Evolutionary conservation across 2,329 filamentous ascomycete species (phyloP).

Genomic region (Rasamsonia emersonii): DNA sequence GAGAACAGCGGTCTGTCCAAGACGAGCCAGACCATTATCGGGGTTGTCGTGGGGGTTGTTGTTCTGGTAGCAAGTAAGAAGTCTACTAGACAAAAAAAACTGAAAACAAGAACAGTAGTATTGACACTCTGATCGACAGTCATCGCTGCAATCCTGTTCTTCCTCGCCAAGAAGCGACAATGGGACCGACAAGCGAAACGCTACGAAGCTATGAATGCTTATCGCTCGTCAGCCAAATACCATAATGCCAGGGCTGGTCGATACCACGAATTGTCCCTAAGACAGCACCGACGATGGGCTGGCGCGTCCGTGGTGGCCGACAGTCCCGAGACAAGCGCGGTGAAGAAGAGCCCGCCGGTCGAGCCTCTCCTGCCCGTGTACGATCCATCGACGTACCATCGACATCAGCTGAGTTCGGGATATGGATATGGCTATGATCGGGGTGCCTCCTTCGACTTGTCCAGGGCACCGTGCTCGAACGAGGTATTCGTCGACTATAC

Average conservation of each 20-base stretch:
- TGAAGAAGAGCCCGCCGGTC: conserved; percentile 16
- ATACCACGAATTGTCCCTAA: conserved; percentile 5
- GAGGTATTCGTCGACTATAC: too few species aligned
- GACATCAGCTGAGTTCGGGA: conserved; percentile 2
- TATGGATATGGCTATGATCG: conserved; percentile 4
- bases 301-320: conserved; percentile 5
- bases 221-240: conserved; percentile 7
- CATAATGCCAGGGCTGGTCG: conserved; percentile 2
- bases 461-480: too few species aligned
- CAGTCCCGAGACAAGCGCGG: conserved; percentile 7
- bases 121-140: conserved; percentile 12
- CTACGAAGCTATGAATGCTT: conserved; percentile 12
- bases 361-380: conserved; percentile 23
- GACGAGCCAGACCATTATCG: conserved; percentile 17
- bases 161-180: conserved; percentile 17
- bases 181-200: conserved; percentile 14
- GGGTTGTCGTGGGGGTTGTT: conserved; percentile 20
- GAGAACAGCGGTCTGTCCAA: conserved; percentile 8
- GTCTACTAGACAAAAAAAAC: neutral
- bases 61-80: conserved; percentile 18
- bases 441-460: conserved; percentile 2
- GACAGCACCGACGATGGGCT: conserved; percentile 6
- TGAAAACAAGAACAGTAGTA: neutral
- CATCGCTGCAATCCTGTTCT: conserved; percentile 15
- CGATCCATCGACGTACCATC: conserved; percentile 24